Conservation (phyloP, 495 filamentous ascomycete genomes). For the Lepraria neglecta region DNA sequence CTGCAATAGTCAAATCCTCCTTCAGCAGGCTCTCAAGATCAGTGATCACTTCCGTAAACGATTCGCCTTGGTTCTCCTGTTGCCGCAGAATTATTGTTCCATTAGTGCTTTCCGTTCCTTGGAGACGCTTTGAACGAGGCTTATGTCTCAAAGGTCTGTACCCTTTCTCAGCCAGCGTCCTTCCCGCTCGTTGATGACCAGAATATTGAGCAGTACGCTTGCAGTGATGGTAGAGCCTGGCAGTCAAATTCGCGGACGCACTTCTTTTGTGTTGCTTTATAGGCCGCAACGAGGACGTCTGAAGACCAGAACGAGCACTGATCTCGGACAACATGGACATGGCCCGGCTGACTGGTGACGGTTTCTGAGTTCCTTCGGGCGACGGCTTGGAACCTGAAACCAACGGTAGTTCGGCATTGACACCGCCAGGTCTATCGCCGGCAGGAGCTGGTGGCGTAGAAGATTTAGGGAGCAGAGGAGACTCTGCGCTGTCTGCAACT, state of each 20-base stretch:
- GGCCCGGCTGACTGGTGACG: conserved; percentile 18
- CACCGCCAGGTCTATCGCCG: neutral
- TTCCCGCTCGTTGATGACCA: neutral
- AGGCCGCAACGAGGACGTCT: conserved; percentile 13
- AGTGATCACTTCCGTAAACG: conserved; percentile 32
- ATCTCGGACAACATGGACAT: conserved; percentile 24
- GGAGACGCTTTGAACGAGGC: neutral
- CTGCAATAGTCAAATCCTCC: conserved; percentile 42
- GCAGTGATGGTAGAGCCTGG: conserved; percentile 8
- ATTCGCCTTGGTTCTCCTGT: conserved; percentile 15
- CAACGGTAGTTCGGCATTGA: neutral
- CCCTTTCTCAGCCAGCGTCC: neutral
- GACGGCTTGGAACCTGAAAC: neutral
- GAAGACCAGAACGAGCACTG: conserved; percentile 16
- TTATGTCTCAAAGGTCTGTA: neutral
- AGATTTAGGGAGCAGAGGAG: conserved; percentile 16
- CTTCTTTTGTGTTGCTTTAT: conserved; percentile 8
- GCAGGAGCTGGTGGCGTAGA: neutral
- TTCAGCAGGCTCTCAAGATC: conserved; percentile 43
- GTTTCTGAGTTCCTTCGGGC: neutral
- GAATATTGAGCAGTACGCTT: neutral
- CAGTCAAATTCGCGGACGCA: conserved; percentile 18
- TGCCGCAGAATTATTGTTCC: conserved; percentile 2
- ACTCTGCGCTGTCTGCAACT: neutral
- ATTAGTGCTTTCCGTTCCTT: conserved; percentile 9